These are phyloP conservation scores for Ambrosiella beaveri DNA, from an alignment of 2,329 filamentous ascomycete species.

Conservation along the genomic window DNA sequence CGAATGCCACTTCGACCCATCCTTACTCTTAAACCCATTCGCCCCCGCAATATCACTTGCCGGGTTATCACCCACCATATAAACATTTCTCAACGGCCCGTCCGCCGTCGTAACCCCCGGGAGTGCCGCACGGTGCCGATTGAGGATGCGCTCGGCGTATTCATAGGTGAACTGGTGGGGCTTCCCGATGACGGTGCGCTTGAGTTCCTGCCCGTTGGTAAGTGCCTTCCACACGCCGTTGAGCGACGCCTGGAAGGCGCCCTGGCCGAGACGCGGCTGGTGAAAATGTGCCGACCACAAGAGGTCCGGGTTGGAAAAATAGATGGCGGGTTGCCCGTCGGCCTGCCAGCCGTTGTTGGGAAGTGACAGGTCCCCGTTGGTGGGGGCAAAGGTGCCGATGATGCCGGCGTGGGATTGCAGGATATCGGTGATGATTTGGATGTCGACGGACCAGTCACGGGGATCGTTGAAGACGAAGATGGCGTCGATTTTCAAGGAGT, in stretches of 20 bases:
- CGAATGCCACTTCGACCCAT: constrained; percentile 58
- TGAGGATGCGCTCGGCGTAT: constrained; percentile 63
- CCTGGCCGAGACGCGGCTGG: constrained; percentile 75
- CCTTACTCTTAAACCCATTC: constrained; percentile 51
- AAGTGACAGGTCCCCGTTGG: constrained; percentile 48
- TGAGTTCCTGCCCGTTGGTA: constrained; percentile 44
- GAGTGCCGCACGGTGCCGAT: constrained; percentile 33
- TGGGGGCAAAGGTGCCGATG: constrained; percentile 59
- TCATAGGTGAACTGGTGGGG: constrained; percentile 61
- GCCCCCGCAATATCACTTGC: constrained; percentile 82
- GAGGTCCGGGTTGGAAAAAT: constrained; percentile 81
- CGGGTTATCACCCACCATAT: constrained; percentile 87
- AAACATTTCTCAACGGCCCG: constrained; percentile 51
- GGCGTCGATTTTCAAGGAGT: constrained; percentile 62
- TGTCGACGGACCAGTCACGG: constrained; percentile 85
- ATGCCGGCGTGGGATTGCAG: constrained; percentile 63
- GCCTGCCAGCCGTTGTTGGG: constrained; percentile 66
- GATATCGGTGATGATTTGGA: constrained; percentile 67
- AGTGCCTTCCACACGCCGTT: constrained; percentile 61
- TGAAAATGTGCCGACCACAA: constrained; percentile 78
- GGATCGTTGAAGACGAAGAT: constrained; percentile 93
- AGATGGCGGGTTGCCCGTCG: constrained; percentile 63
- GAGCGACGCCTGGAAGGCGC: constrained; percentile 70
- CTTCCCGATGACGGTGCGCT: constrained; percentile 63
- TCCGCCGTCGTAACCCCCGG: constrained; percentile 7